A percentile compares a stretch with the other conserved stretches of the same genome.
Conservation (phyloP, 768 basidiomycete genomes). For the Saitozyma sp. region DNA sequence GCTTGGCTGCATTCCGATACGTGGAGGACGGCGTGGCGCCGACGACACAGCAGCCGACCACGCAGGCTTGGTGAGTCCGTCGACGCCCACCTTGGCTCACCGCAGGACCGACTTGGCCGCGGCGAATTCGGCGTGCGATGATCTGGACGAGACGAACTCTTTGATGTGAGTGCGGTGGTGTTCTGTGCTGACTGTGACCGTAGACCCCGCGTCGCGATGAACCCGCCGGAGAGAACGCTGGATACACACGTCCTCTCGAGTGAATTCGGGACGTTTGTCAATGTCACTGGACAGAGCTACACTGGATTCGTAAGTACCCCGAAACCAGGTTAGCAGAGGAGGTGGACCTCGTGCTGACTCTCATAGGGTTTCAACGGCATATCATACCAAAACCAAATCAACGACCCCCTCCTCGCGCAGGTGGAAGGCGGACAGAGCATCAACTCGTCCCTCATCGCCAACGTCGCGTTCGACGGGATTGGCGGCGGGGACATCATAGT, state of each 20-base stretch:
- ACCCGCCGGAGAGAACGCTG: conserved; percentile 7
- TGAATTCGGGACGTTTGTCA: conserved; percentile 18
- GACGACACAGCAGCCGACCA: conserved; percentile 3
- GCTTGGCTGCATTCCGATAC: conserved; percentile 25
- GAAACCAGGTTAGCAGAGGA: no score
- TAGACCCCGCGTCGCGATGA: conserved; percentile 19
- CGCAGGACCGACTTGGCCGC: conserved; percentile 27
- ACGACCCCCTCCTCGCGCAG: conserved; percentile 22
- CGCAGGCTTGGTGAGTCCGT: conserved; percentile 25
- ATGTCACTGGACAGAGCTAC: conserved; percentile 14
- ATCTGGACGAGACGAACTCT: conserved; percentile 19
- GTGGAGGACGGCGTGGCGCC: conserved; percentile 7
- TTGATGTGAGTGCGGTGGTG: conserved; percentile 16
- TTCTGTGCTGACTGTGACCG: background rate
- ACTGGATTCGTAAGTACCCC: conserved; percentile 14
- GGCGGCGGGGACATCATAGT: conserved; percentile 31
- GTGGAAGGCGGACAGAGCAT: conserved; percentile 11
- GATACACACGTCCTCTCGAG: conserved; percentile 18
- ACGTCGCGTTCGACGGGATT: conserved; percentile 12
- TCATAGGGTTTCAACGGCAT: conserved; percentile 21
- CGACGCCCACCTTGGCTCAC: background rate
- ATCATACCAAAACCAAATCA: conserved; percentile 27
- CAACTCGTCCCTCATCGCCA: conserved; percentile 15
- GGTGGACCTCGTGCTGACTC: no score
- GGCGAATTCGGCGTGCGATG: conserved; percentile 14